phyloP scores from a whole-genome alignment of 371 early-diverging fungal genomes.

The Mucor velutinosus region DNA sequence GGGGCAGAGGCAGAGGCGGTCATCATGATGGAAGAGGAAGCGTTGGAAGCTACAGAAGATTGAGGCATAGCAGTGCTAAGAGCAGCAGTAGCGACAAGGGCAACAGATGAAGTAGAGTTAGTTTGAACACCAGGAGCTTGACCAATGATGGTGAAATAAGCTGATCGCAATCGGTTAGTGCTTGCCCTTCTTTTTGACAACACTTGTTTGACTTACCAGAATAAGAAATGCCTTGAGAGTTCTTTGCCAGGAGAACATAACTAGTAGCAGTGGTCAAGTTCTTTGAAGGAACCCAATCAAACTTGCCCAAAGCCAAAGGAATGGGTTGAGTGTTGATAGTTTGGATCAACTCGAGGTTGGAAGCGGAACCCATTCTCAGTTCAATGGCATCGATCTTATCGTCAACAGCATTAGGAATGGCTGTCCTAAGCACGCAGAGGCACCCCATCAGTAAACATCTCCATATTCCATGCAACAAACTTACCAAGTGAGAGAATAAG shows the following conservation, averaged over 20 bases:
- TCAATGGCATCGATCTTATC: background rate
- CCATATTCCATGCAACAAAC: background rate
- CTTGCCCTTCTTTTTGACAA: too few relatives aligned
- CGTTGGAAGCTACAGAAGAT: conserved; percentile 1
- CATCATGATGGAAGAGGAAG: background rate
- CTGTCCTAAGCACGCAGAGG: background rate
- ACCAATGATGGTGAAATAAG: background rate
- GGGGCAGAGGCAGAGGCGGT: background rate
- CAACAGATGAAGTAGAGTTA: background rate
- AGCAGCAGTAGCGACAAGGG: background rate
- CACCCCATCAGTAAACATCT: background rate
- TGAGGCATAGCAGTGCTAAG: background rate
- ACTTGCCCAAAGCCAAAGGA: background rate
- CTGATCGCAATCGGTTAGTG: background rate
- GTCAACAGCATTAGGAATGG: background rate
- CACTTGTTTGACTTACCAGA: background rate
- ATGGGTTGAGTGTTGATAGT: background rate
- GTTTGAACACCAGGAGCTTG: background rate
- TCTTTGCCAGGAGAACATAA: background rate
- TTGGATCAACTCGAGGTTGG: background rate
- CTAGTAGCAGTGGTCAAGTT: background rate
- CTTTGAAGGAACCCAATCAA: background rate
- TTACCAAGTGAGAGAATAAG: background rate
- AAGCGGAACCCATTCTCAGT: background rate
- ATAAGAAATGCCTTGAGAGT: background rate